Evolutionary conservation across 176 grass and related monocot species (phyloP).

Genomic region (Calamus simplicifolius): DNA sequence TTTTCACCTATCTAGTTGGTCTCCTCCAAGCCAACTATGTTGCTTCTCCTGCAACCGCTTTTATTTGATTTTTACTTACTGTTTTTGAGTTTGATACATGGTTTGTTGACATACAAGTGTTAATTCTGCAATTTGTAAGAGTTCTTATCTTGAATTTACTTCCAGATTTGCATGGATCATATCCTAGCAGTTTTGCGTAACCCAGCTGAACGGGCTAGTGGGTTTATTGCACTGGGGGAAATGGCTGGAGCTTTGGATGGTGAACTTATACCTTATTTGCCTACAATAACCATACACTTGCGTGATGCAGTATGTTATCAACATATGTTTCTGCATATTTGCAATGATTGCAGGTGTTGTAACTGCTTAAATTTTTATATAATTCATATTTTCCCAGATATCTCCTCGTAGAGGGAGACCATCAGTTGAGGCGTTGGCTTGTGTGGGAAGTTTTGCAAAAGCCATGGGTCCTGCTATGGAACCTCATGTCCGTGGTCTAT

Average conservation of each 20-base stretch:
- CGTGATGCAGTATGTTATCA: conserved; percentile 69
- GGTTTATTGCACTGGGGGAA: conserved; percentile 94
- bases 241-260: conserved; percentile 91
- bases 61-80: no score
- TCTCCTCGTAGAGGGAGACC: conserved; percentile 88
- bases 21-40: no score
- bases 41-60: no score
- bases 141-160: background rate
- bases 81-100: no score
- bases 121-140: background rate
- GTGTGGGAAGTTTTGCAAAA: conserved; percentile 89
- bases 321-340: background rate
- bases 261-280: conserved; percentile 89
- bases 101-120: no score
- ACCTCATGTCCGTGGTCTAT: conserved; percentile 76
- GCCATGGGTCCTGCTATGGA: conserved; percentile 93
- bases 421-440: conserved; percentile 90
- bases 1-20: no score
- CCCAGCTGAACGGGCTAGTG: conserved; percentile 82
- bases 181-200: conserved; percentile 88
- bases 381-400: conserved; percentile 45
- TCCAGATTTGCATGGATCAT: conserved; percentile 98
- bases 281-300: conserved; percentile 63
- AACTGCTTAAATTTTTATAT: no score
- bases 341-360: conserved; percentile 6